Evolutionary conservation across 495 filamentous ascomycete genomes (phyloP).

Genomic region (Massariosphaeria phaeospora): DNA sequence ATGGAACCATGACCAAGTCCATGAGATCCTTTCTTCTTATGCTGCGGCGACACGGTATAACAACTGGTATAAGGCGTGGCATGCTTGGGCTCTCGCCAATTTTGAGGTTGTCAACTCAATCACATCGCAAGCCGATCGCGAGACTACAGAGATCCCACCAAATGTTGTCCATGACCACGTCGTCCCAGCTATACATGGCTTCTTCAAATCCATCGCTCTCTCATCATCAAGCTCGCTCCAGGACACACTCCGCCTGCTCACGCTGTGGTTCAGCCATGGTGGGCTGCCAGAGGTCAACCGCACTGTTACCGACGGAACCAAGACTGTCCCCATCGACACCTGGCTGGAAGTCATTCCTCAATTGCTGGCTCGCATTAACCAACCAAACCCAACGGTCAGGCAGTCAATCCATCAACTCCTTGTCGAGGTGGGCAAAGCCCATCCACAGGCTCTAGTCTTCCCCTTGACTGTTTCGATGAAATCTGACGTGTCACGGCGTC

Average conservation of each 20-base stretch:
- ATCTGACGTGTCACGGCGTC: slow-evolving; percentile 72
- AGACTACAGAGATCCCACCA: slow-evolving; percentile 52
- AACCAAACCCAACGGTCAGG: slow-evolving; percentile 79
- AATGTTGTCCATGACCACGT: slow-evolving; percentile 77
- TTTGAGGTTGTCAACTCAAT: slow-evolving; percentile 92
- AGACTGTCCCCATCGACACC: slow-evolving; percentile 87
- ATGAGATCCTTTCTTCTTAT: slow-evolving; percentile 79
- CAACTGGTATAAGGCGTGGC: slow-evolving; percentile 98
- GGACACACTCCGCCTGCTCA: slow-evolving; percentile 87
- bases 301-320: slow-evolving; percentile 82
- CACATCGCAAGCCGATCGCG: slow-evolving; percentile 56
- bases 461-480: slow-evolving; percentile 99
- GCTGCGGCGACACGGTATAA: slow-evolving; percentile 86
- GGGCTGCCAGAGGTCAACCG: slow-evolving; percentile 80
- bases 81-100: slow-evolving; percentile 97
- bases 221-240: slow-evolving; percentile 89
- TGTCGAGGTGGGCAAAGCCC: slow-evolving; percentile 82
- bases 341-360: slow-evolving; percentile 98
- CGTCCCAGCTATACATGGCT: slow-evolving; percentile 87
- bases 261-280: slow-evolving; percentile 93
- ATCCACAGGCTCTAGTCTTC: slow-evolving; percentile 98
- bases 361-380: slow-evolving; percentile 93
- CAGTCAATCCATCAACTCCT: slow-evolving; percentile 86
- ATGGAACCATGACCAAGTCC: slow-evolving; percentile 72
- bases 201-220: slow-evolving; percentile 90